Evolutionary conservation across 129 eudicot species (phyloP).

Genomic region (carrot (Daucus carota)): DH1_v3.0 NC_030387.2:235001-235500

Average conservation of each 20-base stretch:
- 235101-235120: conserved; percentile 45
- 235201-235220: conserved; percentile 23
- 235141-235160: conserved; percentile 26
- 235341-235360: conserved; percentile 13
- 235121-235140: conserved; percentile 36
- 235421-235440: conserved; percentile 22
- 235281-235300: conserved; percentile 34
- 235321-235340: conserved; percentile 36
- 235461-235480: not conserved
- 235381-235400: not conserved
- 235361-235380: conserved; percentile 13
- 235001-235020: conserved; percentile 49
- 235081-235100: conserved; percentile 22
- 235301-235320: conserved; percentile 32
- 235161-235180: conserved; percentile 27
- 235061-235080: conserved; percentile 15
- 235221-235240: conserved; percentile 23
- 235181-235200: conserved; percentile 18
- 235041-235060: conserved; percentile 26
- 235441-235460: conserved; percentile 12
- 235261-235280: conserved; percentile 28
- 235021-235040: conserved; percentile 55
- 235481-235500: not conserved
- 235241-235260: conserved; percentile 24
- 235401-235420: not conserved